Evolutionary conservation across 2,329 filamentous ascomycete genomes (phyloP), one percentile per base, ranked within the genome.

Genomic region (Penicillium sclerotigenum): DNA sequence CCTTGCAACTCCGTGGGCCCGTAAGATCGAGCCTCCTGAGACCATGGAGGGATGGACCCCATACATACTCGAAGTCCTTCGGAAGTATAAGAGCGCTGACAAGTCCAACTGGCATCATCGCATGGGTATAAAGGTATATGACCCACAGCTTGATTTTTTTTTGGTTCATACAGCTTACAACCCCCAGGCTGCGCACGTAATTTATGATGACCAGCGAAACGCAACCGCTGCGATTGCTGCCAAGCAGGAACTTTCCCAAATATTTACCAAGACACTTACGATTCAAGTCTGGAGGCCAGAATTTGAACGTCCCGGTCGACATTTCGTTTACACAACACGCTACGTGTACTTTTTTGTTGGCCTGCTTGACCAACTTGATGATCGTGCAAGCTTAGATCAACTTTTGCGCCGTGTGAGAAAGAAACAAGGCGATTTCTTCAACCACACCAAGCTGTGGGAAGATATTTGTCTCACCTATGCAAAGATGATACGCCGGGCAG

Each of bases 261-360:
- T 96, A 52, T 93, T 96, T 63, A 96, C 92, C 37, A 96, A 96
- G 76, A 96, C 91, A 0, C 96, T 96, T 87, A 87, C 89, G 1
- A 87, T 96, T 72, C 93, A 95, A 68, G 91, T 97, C 4, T 97
- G 92, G 92, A 93, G 92, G 65, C 94, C 92, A 36, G 92, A 96
- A 62, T 86, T 89, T 45, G 92, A 97, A 71, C 80, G 87, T 22
- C 80, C 91, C 0, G 92, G 92, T 0, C 84, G 92, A 18, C 92
- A 97, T 71, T 94, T 96, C 67, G 91, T 96, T 36, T 97, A 94
- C 71, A 96, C 91, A 0, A 86, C 90, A 47, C 87, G 89, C 60
- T 97, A 97, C 67, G 88, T 91, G 1, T 85, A 86, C 18, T 94
- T 94, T 68, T 90, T 95, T 73, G 85, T 90, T 13, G 81, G 83